Percentiles rank a stretch among this genome's conserved stretches.
phyloP scores from a whole-genome alignment of 306 rosid genomes.

The Alnus glutinosa region DNA sequence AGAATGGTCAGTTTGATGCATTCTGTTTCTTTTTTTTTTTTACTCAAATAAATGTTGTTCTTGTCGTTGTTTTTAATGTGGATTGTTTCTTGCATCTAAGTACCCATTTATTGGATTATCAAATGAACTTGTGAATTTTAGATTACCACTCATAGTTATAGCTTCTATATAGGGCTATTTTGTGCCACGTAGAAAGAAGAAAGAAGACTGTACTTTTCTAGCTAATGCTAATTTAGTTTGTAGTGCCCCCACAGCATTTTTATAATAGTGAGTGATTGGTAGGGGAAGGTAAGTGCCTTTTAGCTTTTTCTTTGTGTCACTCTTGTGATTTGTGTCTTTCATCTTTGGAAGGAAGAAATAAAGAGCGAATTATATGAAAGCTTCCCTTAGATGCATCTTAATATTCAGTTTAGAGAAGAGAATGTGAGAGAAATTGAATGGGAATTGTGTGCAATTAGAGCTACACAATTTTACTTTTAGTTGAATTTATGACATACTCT shows the following conservation, averaged over 20 bases:
- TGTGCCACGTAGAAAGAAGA: not conserved
- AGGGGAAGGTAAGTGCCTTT: not conserved
- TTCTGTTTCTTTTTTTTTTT: slow-evolving; percentile 20
- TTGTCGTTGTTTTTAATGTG: not conserved
- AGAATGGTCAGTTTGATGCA: slow-evolving; percentile 71
- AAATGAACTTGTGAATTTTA: not conserved
- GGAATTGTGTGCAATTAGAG: not conserved
- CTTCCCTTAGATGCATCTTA: not conserved
- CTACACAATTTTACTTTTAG: not conserved
- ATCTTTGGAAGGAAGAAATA: not conserved
- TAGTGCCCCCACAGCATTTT: not conserved
- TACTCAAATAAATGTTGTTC: slow-evolving; percentile 5
- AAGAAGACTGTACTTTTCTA: not conserved
- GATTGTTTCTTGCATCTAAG: not conserved
- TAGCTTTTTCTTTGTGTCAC: not conserved
- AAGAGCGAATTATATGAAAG: not conserved
- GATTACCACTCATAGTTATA: not conserved
- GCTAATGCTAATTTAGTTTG: not conserved
- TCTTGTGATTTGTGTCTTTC: not conserved
- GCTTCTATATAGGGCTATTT: not conserved
- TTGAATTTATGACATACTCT: slow-evolving; percentile 7
- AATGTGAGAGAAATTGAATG: not conserved
- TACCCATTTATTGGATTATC: not conserved
- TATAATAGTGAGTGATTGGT: not conserved
- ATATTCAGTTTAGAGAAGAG: not conserved